These are phyloP conservation scores for Ephemerocybe angulata DNA, from an alignment of 768 basidiomycete species.

Conservation along the genomic window DNA sequence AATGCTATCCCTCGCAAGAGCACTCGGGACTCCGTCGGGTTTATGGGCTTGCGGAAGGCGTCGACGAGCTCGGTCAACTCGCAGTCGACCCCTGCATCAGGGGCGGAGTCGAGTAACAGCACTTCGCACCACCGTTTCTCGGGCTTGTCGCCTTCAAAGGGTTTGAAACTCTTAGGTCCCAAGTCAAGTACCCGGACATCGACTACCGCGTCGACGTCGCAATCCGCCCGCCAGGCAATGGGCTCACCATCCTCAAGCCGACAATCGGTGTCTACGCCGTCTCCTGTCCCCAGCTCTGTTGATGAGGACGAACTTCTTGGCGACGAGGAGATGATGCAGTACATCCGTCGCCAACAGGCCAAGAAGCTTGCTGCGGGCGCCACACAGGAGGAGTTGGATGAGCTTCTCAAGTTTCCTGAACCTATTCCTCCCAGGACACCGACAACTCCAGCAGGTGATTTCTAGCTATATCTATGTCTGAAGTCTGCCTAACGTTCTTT, in stretches of 20 bases:
- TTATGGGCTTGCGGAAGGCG: conserved; percentile 73
- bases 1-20: conserved; percentile 56
- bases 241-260: conserved; percentile 66
- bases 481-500: conserved; percentile 10
- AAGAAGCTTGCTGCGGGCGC: conserved; percentile 83
- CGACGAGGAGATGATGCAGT: conserved; percentile 97
- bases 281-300: conserved; percentile 70
- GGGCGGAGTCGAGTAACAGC: conserved; percentile 14
- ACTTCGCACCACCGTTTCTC: conserved; percentile 65
- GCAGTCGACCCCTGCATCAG: conserved; percentile 46
- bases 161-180: conserved; percentile 75
- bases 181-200: conserved; percentile 64
- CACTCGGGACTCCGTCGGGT: conserved; percentile 77
- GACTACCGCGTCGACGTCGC: conserved; percentile 45
- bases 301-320: conserved; percentile 87
- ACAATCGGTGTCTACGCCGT: conserved; percentile 79
- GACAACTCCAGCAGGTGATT: conserved; percentile 67
- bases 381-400: conserved; percentile 83
- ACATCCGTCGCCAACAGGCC: conserved; percentile 85
- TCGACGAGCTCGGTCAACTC: conserved; percentile 81
- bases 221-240: conserved; percentile 50
- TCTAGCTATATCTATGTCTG: not conserved
- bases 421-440: conserved; percentile 70
- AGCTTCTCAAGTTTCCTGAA: conserved; percentile 89
- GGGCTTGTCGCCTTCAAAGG: conserved; percentile 80